Evolutionary conservation across 2,329 filamentous ascomycete species (phyloP), one percentile per base, ranked within the genome.

Genomic region (Metarhizium sp.): DNA sequence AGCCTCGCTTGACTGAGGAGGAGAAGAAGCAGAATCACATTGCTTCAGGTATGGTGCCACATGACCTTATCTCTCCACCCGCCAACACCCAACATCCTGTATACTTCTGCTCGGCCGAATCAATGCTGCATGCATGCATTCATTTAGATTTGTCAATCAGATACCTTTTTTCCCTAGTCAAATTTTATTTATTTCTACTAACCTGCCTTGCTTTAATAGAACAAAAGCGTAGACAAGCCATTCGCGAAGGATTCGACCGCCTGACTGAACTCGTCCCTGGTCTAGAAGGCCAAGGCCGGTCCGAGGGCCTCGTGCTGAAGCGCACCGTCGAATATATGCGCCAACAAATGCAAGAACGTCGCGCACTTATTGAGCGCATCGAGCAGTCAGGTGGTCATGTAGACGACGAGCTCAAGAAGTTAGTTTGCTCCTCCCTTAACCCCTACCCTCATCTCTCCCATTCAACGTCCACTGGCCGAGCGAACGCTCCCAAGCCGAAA

Each of bases 291-390:
- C 87, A 92, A 65, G 91, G 88, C 1, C 84, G 90, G 49, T 94
- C 89, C 60, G 91, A 96, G 69, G 89, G 88, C 32, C 77, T 90
- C 18, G 90, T 96, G n/a, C 76, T 96, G 25, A 82, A 85, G 59
- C 80, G 80, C 60, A 87, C 86, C 0, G 81, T 87, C 34, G 82
- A 86, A 14, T 86, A 78, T 59, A 85, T 88, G 65, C 76, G 76
- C 46, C 72, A 82, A 58, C 76, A 85, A 65, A 69, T 89, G 8
- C 72, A 76, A 50, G 78, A 82, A 66, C 76, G 86, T 18, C 75
- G 80, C 54, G 70, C 74, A 29, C 69, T 89, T 55, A 74, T 88
- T 53, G 71, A 76, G 30, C 73, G 78, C 58, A 77, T 87, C 45
- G 82, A 87, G 63, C 75, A 74, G 50, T 73, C 75, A 14, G 83